Conservation (phyloP, 176 grass and related monocot species). For the Chrysopogon serrulatus region DNA sequence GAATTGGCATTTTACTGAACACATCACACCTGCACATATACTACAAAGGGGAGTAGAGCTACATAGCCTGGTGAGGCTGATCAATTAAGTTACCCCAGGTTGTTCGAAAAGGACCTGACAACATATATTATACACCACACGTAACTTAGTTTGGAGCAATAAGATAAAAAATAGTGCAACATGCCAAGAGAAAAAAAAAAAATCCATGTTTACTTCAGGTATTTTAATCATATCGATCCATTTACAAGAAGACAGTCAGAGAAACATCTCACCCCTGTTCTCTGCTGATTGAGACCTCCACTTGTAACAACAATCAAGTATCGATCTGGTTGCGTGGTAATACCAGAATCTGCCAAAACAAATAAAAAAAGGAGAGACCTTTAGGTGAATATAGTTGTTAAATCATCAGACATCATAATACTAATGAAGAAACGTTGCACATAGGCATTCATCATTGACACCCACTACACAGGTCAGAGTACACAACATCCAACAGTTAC, state of each 20-base stretch:
- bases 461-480: neutral
- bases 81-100: neutral
- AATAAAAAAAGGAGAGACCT: constrained; percentile 4
- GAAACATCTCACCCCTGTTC: constrained; percentile 71
- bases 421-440: neutral
- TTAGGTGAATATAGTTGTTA: neutral
- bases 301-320: constrained; percentile 81
- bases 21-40: neutral
- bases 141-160: neutral
- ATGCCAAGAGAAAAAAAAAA: neutral
- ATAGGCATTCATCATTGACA: constrained; percentile 1
- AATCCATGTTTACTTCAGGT: neutral
- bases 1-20: neutral
- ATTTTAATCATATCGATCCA: no score
- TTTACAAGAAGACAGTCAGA: neutral
- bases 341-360: constrained; percentile 45
- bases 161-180: neutral
- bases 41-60: neutral
- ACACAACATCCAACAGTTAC: neutral
- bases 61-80: neutral
- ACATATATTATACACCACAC: neutral
- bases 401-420: neutral
- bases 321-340: constrained; percentile 46
- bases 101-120: neutral
- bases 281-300: constrained; percentile 86